These are phyloP conservation scores for Salix koriyanagi DNA, from an alignment of 345 rosid species.

Conservation along the genomic window DNA sequence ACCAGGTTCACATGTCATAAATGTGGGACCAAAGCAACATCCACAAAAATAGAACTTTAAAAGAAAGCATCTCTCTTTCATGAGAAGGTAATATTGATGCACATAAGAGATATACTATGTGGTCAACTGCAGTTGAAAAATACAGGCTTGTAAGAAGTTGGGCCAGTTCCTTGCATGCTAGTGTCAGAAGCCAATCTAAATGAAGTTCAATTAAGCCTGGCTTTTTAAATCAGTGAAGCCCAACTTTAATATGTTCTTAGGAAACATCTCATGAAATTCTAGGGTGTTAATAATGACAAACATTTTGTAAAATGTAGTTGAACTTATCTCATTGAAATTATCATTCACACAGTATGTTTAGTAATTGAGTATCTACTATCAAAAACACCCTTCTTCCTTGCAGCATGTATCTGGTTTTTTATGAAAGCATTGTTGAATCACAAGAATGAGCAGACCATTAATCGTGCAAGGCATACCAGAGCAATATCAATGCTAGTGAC, in stretches of 20 bases:
- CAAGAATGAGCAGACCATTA: constrained; percentile 3
- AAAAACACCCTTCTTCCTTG: neutral
- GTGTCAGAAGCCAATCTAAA: neutral
- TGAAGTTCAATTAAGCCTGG: neutral
- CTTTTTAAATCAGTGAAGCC: neutral
- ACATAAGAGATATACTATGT: neutral
- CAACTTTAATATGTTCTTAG: neutral
- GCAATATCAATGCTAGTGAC: constrained; percentile 98
- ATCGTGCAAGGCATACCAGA: constrained; percentile 43
- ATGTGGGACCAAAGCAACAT: neutral
- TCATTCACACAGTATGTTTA: neutral
- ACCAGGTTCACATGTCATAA: neutral
- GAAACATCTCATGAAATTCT: neutral
- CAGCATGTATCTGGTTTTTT: neutral
- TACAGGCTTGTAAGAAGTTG: neutral
- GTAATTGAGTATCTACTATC: neutral
- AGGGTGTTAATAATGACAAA: neutral
- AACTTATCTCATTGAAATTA: neutral
- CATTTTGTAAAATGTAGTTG: neutral
- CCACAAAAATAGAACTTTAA: neutral
- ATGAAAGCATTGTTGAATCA: neutral
- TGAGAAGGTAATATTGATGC: neutral
- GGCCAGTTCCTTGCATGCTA: neutral
- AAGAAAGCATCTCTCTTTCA: neutral
- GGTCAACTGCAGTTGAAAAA: neutral